Conservation (phyloP, 2,329 filamentous ascomycete species). For the Penicillium freii region DNA sequence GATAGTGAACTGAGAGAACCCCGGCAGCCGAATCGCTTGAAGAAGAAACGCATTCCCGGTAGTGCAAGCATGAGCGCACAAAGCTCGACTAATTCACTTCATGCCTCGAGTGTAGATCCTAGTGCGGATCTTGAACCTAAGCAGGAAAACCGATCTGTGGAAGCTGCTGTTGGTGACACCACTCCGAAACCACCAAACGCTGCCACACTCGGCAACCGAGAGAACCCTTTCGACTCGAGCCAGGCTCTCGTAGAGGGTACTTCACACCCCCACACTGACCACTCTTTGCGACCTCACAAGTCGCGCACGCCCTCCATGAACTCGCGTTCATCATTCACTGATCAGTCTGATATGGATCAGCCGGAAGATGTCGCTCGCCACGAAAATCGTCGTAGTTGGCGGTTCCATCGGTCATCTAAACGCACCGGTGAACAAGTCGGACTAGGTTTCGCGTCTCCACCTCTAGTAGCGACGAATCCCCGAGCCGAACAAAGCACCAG, state of each 20-base stretch:
- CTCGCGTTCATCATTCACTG: constrained; percentile 69
- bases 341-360: constrained; percentile 77
- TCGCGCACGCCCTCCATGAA: constrained; percentile 77
- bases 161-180: constrained; percentile 28
- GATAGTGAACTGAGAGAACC: constrained; percentile 58
- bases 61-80: constrained; percentile 83
- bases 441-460: constrained; percentile 45
- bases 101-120: constrained; percentile 47
- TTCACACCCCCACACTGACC: constrained; percentile 45
- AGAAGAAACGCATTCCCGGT: constrained; percentile 77
- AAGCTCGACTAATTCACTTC: constrained; percentile 80
- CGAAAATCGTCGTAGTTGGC: constrained; percentile 70
- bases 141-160: constrained; percentile 21
- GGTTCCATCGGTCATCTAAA: constrained; percentile 59
- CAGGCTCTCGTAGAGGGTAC: constrained; percentile 39
- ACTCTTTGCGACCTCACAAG: constrained; percentile 61
- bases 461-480: constrained; percentile 60
- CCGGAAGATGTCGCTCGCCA: constrained; percentile 61
- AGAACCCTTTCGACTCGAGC: constrained; percentile 23
- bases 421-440: constrained; percentile 56
- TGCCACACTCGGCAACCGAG: constrained; percentile 30
- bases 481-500: constrained; percentile 66
- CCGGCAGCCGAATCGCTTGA: constrained; percentile 82
- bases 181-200: constrained; percentile 37
- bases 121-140: constrained; percentile 27